phyloP scores from a whole-genome alignment of 306 rosid species.

The Erythrophleum fordii region DNA sequence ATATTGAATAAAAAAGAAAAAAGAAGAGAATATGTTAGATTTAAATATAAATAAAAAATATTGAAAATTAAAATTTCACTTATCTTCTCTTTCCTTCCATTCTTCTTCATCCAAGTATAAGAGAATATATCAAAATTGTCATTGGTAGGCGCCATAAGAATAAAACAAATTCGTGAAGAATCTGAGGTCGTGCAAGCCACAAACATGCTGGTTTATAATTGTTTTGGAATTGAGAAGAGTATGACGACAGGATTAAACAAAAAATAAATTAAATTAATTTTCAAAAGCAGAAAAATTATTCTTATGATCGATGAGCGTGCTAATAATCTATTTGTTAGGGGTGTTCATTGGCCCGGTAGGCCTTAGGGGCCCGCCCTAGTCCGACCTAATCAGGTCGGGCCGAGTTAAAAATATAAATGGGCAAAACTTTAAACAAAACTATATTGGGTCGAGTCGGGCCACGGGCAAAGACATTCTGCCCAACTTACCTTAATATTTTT shows the following conservation, averaged over 20 bases:
- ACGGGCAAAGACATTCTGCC: no score
- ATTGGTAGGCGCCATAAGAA: neutral
- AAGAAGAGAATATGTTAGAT: no score
- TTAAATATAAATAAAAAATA: neutral
- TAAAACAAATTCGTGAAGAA: neutral
- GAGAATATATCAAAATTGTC: neutral
- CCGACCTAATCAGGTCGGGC: no score
- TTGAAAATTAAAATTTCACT: neutral
- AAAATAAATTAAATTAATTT: neutral
- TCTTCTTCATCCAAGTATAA: neutral
- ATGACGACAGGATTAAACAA: no score
- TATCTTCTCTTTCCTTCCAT: neutral
- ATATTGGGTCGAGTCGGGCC: no score
- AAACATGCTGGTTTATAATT: neutral
- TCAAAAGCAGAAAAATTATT: neutral
- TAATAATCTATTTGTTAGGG: neutral
- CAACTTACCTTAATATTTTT: no score
- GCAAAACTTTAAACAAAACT: no score
- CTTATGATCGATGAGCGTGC: neutral
- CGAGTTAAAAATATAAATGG: no score
- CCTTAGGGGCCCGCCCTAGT: no score
- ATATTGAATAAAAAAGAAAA: no score
- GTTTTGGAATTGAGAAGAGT: no score
- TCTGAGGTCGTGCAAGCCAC: neutral
- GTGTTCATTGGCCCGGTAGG: no score